These are phyloP conservation scores for Cephalotrichum gorgonifer DNA, from an alignment of 2,329 filamentous ascomycete genomes.

Conservation along the genomic window DNA sequence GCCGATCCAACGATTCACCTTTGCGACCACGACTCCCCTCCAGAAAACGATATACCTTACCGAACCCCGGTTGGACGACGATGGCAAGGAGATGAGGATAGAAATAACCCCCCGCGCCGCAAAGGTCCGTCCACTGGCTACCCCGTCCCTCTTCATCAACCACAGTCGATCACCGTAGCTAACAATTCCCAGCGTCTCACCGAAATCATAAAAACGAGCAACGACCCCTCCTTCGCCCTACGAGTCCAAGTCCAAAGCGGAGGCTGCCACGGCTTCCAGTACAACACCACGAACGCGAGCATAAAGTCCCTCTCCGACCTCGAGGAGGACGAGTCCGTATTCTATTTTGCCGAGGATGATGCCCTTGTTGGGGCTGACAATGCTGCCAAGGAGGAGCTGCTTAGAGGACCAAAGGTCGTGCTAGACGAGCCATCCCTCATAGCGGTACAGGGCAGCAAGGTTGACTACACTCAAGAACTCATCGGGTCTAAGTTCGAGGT, in stretches of 20 bases:
- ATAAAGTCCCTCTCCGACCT: conserved; percentile 20
- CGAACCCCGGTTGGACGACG: conserved; percentile 72
- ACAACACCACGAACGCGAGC: conserved; percentile 77
- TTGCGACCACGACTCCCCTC: conserved; percentile 24
- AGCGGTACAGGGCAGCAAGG: conserved; percentile 81
- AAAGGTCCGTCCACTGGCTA: conserved; percentile 40
- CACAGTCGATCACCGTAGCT: background rate
- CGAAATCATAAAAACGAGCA: conserved; percentile 62
- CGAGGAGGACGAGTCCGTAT: conserved; percentile 69
- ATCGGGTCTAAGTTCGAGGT: conserved; percentile 90
- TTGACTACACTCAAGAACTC: conserved; percentile 93
- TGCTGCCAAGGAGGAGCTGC: conserved; percentile 10
- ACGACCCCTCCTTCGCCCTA: conserved; percentile 73
- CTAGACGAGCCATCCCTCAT: conserved; percentile 83
- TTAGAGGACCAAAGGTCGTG: conserved; percentile 61
- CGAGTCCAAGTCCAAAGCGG: conserved; percentile 87
- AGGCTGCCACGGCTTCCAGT: conserved; percentile 97
- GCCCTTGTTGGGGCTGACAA: conserved; percentile 19
- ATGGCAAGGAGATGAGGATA: conserved; percentile 74
- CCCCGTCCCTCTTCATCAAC: background rate
- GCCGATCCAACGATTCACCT: conserved; percentile 13
- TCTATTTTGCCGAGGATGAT: conserved; percentile 54
- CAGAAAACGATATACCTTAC: conserved; percentile 38
- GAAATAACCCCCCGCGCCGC: conserved; percentile 78
- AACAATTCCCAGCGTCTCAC: conserved; percentile 48